Evolutionary conservation across 306 rosid species (phyloP).

Genomic region (Oxytropis ochrocephala): DNA sequence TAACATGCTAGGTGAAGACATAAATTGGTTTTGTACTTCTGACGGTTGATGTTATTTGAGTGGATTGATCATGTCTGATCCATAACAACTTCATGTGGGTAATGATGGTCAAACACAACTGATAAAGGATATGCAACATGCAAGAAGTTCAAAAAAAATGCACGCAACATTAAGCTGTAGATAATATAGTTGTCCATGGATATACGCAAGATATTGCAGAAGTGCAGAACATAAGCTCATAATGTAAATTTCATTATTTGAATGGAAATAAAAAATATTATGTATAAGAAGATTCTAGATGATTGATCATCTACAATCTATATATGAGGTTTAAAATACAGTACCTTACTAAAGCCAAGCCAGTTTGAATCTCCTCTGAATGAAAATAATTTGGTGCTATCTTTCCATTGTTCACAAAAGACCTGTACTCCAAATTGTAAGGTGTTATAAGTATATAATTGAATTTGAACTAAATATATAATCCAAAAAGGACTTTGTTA

Average conservation of each 20-base stretch:
- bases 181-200: too few species aligned
- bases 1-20: not conserved
- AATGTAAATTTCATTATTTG: not conserved
- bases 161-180: not conserved
- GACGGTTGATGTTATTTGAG: not conserved
- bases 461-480: constrained; percentile 5
- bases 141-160: not conserved
- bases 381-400: constrained; percentile 47
- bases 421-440: constrained; percentile 36
- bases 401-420: constrained; percentile 79
- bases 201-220: too few species aligned
- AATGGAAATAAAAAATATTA: not conserved
- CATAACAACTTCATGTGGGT: not conserved
- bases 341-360: constrained; percentile 96
- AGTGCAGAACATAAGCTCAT: not conserved
- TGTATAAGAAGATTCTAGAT: not conserved
- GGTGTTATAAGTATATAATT: constrained; percentile 7
- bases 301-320: not conserved
- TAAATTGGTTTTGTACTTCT: not conserved
- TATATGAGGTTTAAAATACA: not conserved
- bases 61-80: not conserved
- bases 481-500: not conserved
- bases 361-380: constrained; percentile 94
- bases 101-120: not conserved
- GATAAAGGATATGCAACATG: not conserved